A percentile compares a stretch with the other conserved stretches of the same genome.
Evolutionary conservation across 495 filamentous ascomycete genomes (phyloP).

Genomic region (Penicillium samsonianum): DNA sequence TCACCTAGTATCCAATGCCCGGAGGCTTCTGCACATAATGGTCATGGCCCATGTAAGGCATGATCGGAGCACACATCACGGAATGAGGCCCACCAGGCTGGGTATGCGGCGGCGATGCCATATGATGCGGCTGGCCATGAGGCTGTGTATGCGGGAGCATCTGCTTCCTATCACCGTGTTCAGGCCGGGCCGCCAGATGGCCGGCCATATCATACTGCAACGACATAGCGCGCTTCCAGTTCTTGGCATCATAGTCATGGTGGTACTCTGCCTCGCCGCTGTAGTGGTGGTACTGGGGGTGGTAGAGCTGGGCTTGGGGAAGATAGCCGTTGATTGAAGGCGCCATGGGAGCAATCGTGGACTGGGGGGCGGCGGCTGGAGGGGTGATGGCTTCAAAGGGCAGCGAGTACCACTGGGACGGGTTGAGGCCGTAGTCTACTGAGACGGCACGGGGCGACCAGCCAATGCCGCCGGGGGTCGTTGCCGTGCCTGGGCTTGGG

Average conservation of each 20-base stretch:
- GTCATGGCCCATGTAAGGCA: constrained; percentile 32
- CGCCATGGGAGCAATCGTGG: constrained; percentile 28
- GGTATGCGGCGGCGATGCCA: constrained; percentile 28
- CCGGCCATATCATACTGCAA: constrained; percentile 34
- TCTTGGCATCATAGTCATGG: constrained; percentile 31
- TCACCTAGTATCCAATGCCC: constrained; percentile 28
- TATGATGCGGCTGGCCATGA: constrained; percentile 10
- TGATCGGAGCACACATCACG: constrained; percentile 37
- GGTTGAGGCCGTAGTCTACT: constrained; percentile 29
- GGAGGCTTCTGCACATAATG: constrained; percentile 26
- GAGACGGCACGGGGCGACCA: constrained; percentile 28
- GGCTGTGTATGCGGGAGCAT: constrained; percentile 19
- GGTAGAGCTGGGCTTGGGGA: constrained; percentile 22
- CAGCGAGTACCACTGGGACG: constrained; percentile 37
- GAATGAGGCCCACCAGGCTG: constrained; percentile 28
- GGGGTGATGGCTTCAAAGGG: constrained; percentile 36
- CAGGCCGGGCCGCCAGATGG: constrained; percentile 21
- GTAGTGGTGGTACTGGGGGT: constrained; percentile 23
- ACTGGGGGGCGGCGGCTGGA: constrained; percentile 30
- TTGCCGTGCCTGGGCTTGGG: constrained; percentile 23
- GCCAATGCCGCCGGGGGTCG: constrained; percentile 19
- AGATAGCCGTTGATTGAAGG: constrained; percentile 27
- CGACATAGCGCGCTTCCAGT: constrained; percentile 39
- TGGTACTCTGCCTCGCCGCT: constrained; percentile 23
- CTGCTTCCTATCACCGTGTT: constrained; percentile 29